phyloP scores from a whole-genome alignment of 176 grass and related monocot genomes.

The maize (Zea mays) region Zm-B73-REFERENCE-NAM-5.0 NC_050096.1:243941501-243942000 shows the following conservation, averaged over 20 bases:
- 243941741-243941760: slow-evolving; percentile 61
- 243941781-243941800: slow-evolving; percentile 67
- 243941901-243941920: neutral
- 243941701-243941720: slow-evolving; percentile 56
- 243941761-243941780: slow-evolving; percentile 87
- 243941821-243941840: slow-evolving; percentile 72
- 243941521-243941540: slow-evolving; percentile 57
- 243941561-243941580: slow-evolving; percentile 62
- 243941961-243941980: neutral
- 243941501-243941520: slow-evolving; percentile 70
- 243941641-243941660: slow-evolving; percentile 38
- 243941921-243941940: neutral
- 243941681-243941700: slow-evolving; percentile 34
- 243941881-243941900: slow-evolving; percentile 75
- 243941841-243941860: slow-evolving; percentile 67
- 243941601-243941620: slow-evolving; percentile 59
- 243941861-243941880: slow-evolving; percentile 51
- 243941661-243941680: slow-evolving; percentile 20
- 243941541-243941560: slow-evolving; percentile 65
- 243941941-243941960: neutral
- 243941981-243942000: no score
- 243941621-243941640: slow-evolving; percentile 82
- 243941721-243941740: slow-evolving; percentile 51
- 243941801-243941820: slow-evolving; percentile 82
- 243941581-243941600: slow-evolving; percentile 29